phyloP scores from a whole-genome alignment of 352 stramenopile genomes.

The Phytophthora macrochlamydospora region DNA sequence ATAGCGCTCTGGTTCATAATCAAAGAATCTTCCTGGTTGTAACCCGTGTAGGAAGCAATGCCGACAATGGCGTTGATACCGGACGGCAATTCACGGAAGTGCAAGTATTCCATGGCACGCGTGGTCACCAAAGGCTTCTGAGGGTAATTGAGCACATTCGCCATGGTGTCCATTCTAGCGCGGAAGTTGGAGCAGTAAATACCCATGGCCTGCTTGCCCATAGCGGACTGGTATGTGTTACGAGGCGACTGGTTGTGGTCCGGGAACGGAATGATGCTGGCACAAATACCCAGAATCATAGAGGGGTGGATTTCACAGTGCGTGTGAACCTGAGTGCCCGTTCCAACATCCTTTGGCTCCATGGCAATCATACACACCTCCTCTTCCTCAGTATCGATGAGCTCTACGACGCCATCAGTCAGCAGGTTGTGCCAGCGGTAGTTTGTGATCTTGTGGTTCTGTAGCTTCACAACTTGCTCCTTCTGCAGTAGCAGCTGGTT shows the following conservation, averaged over 20 bases:
- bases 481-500: constrained; percentile 97
- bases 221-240: constrained; percentile 99
- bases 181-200: constrained; percentile 99
- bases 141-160: constrained; percentile 99
- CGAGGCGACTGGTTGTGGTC: constrained; percentile 99
- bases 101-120: constrained; percentile 98
- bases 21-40: constrained; percentile 99
- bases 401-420: constrained; percentile 96
- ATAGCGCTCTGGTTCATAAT: constrained; percentile 99
- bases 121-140: constrained; percentile 99
- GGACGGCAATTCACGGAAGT: constrained; percentile 98
- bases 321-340: constrained; percentile 96
- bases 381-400: constrained; percentile 99
- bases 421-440: constrained; percentile 89
- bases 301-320: constrained; percentile 99
- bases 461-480: constrained; percentile 96
- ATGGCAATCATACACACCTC: constrained; percentile 99
- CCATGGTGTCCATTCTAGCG: constrained; percentile 99
- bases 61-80: constrained; percentile 97
- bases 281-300: constrained; percentile 99
- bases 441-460: constrained; percentile 90
- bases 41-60: constrained; percentile 91
- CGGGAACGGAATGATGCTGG: constrained; percentile 99
- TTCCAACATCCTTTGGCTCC: constrained; percentile 94
- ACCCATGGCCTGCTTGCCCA: constrained; percentile 99